A percentile compares a stretch with the other conserved stretches of the same genome.
Conservation (phyloP, 2,329 filamentous ascomycete species). For the Penicillium freii region DNA sequence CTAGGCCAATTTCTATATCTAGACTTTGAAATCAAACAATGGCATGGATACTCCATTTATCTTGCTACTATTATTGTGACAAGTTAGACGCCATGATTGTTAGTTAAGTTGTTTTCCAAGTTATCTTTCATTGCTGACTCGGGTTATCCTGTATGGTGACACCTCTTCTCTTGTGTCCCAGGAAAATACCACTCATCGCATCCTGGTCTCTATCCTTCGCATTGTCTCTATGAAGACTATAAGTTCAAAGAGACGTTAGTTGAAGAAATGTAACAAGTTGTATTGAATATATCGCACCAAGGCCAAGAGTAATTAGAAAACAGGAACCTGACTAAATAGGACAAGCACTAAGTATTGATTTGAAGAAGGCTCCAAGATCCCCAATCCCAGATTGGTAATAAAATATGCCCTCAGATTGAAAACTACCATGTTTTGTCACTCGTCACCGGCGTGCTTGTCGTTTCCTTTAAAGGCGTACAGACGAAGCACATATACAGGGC, state of each 20-base stretch:
- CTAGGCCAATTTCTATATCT: constrained; percentile 13
- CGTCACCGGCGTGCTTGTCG: constrained; percentile 10
- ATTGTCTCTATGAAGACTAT: not conserved
- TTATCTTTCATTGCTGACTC: constrained; percentile 5
- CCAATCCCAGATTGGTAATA: not conserved
- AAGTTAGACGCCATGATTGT: not conserved
- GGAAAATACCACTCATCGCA: constrained; percentile 4
- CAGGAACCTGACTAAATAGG: not conserved
- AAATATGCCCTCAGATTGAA: constrained; percentile 10
- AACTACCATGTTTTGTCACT: constrained; percentile 15
- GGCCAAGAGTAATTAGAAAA: not conserved
- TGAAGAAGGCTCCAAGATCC: not conserved
- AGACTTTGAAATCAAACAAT: constrained; percentile 12
- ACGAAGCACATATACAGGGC: constrained; percentile 25
- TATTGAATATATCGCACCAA: not conserved
- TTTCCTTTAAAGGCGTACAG: constrained; percentile 29
- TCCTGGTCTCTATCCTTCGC: not conserved
- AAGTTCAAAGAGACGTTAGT: too few relatives aligned
- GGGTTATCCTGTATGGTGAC: constrained; percentile 12
- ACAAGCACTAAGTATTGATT: not conserved
- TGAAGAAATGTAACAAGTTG: not conserved
- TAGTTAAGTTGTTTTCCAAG: not conserved
- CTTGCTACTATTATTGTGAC: constrained; percentile 9
- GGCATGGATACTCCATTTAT: constrained; percentile 21
- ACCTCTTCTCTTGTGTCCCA: constrained; percentile 17